phyloP scores from a whole-genome alignment of 1,284 basidiomycete species.

The Ustilago nuda region DNA sequence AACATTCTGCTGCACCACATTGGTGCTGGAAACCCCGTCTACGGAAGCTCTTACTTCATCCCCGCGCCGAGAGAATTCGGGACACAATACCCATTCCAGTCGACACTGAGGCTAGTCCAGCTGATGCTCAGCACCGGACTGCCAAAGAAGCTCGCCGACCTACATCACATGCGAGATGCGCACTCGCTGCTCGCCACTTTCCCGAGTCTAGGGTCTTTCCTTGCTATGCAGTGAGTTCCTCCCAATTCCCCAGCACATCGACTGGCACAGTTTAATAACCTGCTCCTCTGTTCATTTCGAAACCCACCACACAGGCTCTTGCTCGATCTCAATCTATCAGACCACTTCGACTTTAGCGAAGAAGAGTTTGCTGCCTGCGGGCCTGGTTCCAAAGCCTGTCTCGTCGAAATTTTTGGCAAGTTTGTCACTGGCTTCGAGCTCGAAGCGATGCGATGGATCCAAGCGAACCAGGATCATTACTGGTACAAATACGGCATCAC shows the following conservation, averaged over 20 bases:
- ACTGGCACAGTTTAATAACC: not conserved
- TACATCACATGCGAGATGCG: slow-evolving; percentile 73
- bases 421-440: slow-evolving; percentile 71
- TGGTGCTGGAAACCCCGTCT: slow-evolving; percentile 71
- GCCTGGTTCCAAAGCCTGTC: slow-evolving; percentile 74
- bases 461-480: slow-evolving; percentile 73
- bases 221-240: slow-evolving; percentile 69
- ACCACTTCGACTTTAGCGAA: slow-evolving; percentile 74
- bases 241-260: not conserved
- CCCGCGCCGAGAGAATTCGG: slow-evolving; percentile 73
- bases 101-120: slow-evolving; percentile 74
- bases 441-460: slow-evolving; percentile 75
- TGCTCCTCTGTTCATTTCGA: not conserved
- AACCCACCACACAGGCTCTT: slow-evolving; percentile 56
- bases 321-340: slow-evolving; percentile 72
- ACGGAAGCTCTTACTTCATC: slow-evolving; percentile 77
- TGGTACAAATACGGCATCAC: slow-evolving; percentile 69
- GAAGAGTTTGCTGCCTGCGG: slow-evolving; percentile 77
- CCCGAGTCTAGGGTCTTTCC: slow-evolving; percentile 76
- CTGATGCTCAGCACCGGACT: slow-evolving; percentile 73
- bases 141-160: slow-evolving; percentile 70
- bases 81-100: slow-evolving; percentile 72
- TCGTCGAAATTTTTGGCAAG: slow-evolving; percentile 74
- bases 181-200: slow-evolving; percentile 74
- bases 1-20: slow-evolving; percentile 72